Evolutionary conservation across 192 early-diverging fungal species (phyloP), one percentile per base, ranked within the genome.

Genomic region (Geranomyces variabilis): DNA sequence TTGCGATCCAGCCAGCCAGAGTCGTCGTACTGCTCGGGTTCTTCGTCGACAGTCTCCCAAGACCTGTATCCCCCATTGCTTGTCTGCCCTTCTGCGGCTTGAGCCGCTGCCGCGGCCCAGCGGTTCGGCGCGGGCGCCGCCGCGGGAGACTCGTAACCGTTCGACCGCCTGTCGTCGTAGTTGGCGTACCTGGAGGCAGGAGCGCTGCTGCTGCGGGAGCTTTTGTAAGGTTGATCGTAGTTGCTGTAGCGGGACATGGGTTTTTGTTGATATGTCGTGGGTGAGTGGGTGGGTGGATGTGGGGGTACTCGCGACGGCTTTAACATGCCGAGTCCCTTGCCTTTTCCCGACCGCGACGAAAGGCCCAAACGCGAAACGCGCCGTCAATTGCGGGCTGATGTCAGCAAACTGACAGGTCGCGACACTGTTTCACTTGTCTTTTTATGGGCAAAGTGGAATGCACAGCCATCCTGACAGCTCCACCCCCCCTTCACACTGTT

Each of bases 1-100:
- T 79, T 78, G 26, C 72, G 46, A 14, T 78, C 59, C 24, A 86
- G 70, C 69, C 69, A 83, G n/a, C 71, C 80, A 8, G 57, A 61
- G 60, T 81, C 70, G 62, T 86, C 79, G 48, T 60, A 67, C 22
- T 79, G 56, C 48, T 78, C 78, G 36, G 56, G 67, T 22, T 69
- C 69, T 24, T 71, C 70, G 63, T 77, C 74, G 36, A 71, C 72
- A 33, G 66, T 66, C 46, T 69, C 49, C 73, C 74, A 79, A 9
- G 69, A 66, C 24, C 47, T 51, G 77, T 71, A 63, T 9, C 47
- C 49, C 9, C 48, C 24, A 15, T 36, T 12, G 24, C 47, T 30
- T 7, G 6, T 8, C 8, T 34, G 10, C 15, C 61, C 60, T 59
- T 75, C 67, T n/a, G 71, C 76, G 28, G 76, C 76, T 48, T 73